Base-by-base conservation (phyloP, 306 rosid genomes). In the Glycine soja region DNA sequence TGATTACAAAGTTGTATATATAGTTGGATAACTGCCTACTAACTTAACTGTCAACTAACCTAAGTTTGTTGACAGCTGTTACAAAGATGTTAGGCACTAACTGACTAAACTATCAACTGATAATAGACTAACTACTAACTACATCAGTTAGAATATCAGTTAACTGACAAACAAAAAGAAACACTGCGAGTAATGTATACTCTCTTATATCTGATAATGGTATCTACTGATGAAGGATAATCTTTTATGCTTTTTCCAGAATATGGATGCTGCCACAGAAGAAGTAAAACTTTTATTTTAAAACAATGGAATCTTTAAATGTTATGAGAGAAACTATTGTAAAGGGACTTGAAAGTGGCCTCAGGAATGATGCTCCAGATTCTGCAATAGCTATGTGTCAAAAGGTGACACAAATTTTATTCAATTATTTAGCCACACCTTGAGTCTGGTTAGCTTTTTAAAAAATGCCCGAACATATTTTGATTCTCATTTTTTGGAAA, bases 281-380 rank as follows among this genome's bases (percentile, higher is more conserved):
- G 86, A 85, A 70, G 85, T 87, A 70, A 71, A 83, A 54, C 85
- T 85, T 59, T 64, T 95, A 84, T 90, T 90, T 90, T 85, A 93
- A 90, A 88, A 88, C 96, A 47, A 89, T 91, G 90, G 92, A 88
- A 80, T 95, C 98, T 47, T 85, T 95, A 89, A 87, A 80, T 85
- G 78, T 82, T 75, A 82, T 95, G 53, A 89, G 99, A 87, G 97
- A 88, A 83, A 78, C 75, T 86, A 83, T 91, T 76, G 87, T 87
- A 38, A 93, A 87, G 84, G 93, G 96, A 57, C 97, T 95, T 79
- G 98, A 90, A 93, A 93, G 98, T 86, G 99, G 99, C 86, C 91
- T 95, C 84, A 87, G 98, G 88, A 95, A 95, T 89, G 99, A 95
- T 90, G 99, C 99, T 76, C 80, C 97, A 72, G 98, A 93, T 89